Percentiles rank a stretch among this genome's conserved stretches.
Evolutionary conservation across 352 stramenopile genomes (phyloP).

Genomic region (Phytophthora pseudosyringae): DNA sequence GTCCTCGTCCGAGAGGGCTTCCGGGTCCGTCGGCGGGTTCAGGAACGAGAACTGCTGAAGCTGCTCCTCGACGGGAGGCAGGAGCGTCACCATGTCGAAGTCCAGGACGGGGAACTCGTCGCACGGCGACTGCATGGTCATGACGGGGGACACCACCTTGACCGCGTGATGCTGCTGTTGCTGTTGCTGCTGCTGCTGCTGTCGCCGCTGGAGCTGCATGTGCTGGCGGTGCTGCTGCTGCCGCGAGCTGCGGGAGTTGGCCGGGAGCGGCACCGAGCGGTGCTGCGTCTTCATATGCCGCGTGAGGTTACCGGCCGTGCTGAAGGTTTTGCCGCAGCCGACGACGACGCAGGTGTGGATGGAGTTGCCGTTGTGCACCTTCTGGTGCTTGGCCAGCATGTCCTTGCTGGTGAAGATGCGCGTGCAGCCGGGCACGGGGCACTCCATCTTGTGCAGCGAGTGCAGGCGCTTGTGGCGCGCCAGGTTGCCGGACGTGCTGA

Average conservation of each 20-base stretch:
- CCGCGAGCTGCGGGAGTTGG: constrained; percentile 18
- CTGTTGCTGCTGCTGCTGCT: constrained; percentile 7
- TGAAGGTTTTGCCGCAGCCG: constrained; percentile 67
- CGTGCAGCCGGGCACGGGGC: constrained; percentile 51
- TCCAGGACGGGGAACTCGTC: constrained; percentile 44
- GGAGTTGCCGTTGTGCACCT: constrained; percentile 59
- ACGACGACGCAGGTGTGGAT: constrained; percentile 59
- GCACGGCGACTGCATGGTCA: constrained; percentile 32
- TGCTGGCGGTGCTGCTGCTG: constrained; percentile 26
- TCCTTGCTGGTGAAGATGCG: constrained; percentile 65
- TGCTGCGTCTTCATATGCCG: constrained; percentile 73
- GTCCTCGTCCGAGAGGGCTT: constrained; percentile 44
- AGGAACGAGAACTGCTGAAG: constrained; percentile 37
- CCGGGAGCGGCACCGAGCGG: constrained; percentile 25
- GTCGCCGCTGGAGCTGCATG: background rate
- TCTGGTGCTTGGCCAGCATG: constrained; percentile 62
- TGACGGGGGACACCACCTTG: constrained; percentile 21
- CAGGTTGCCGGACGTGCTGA: constrained; percentile 65
- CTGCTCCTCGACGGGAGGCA: constrained; percentile 35
- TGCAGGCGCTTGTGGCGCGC: constrained; percentile 75
- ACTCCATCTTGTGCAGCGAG: constrained; percentile 64
- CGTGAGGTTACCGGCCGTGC: constrained; percentile 65
- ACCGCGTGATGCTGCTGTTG: constrained; percentile 11
- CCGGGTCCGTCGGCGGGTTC: constrained; percentile 16
- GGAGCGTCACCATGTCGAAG: constrained; percentile 49